Evolutionary conservation across 805 yeast genomes (phyloP).

Genomic region (Monosporozyma servazzii): DNA sequence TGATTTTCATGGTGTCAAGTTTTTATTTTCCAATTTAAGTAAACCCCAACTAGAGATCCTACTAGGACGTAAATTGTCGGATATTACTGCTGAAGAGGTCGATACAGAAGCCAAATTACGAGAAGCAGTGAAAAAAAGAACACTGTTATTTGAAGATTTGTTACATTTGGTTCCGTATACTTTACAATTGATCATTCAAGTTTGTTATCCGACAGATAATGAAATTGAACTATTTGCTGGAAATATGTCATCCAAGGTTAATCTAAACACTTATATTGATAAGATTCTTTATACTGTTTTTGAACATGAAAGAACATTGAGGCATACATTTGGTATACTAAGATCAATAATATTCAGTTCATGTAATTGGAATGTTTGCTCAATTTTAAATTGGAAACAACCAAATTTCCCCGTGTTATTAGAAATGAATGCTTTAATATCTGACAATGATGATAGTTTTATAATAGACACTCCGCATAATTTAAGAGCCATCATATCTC

Average conservation of each 20-base stretch:
- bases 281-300: constrained; percentile 61
- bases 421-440: constrained; percentile 58
- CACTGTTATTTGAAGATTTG: constrained; percentile 52
- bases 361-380: constrained; percentile 81
- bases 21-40: constrained; percentile 53
- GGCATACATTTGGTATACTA: constrained; percentile 32
- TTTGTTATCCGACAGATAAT: constrained; percentile 60
- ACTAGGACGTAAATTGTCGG: constrained; percentile 21
- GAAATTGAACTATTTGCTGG: constrained; percentile 36
- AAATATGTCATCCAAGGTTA: constrained; percentile 36
- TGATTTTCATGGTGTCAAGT: constrained; percentile 40
- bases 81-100: constrained; percentile 14
- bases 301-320: constrained; percentile 51
- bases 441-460: constrained; percentile 10
- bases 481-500: constrained; percentile 9
- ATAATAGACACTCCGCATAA: constrained; percentile 27
- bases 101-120: constrained; percentile 22
- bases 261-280: constrained; percentile 71
- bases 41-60: constrained; percentile 27
- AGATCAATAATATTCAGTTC: constrained; percentile 79
- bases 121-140: constrained; percentile 30
- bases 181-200: constrained; percentile 63
- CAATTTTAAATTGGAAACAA: constrained; percentile 94
- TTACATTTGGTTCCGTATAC: constrained; percentile 46
- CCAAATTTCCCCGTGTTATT: constrained; percentile 94